Evolutionary conservation across 805 yeast species (phyloP).

Genomic region (Yamadazyma philogaea): DNA sequence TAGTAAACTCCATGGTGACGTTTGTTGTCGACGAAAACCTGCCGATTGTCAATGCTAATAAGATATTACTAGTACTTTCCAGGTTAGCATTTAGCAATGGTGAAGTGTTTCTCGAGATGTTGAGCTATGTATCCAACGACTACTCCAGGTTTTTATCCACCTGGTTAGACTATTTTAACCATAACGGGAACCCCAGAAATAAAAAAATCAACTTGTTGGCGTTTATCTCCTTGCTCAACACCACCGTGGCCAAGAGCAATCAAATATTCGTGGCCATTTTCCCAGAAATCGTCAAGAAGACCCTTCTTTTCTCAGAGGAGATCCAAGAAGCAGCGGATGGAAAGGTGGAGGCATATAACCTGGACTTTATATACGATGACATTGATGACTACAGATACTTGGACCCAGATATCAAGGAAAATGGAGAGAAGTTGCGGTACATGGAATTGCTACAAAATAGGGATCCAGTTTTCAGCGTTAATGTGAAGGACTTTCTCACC

Average conservation of each 20-base stretch:
- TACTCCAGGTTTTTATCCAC: constrained; percentile 21
- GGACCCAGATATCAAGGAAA: constrained; percentile 40
- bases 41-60: constrained; percentile 38
- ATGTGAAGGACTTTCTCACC: constrained; percentile 44
- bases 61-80: constrained; percentile 34
- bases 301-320: constrained; percentile 63
- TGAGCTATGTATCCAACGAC: constrained; percentile 27
- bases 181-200: constrained; percentile 70
- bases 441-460: constrained; percentile 24
- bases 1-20: constrained; percentile 40
- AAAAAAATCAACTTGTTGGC: constrained; percentile 69
- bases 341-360: constrained; percentile 33
- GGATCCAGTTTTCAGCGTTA: constrained; percentile 42
- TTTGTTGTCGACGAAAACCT: constrained; percentile 44
- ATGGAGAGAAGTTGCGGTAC: constrained; percentile 42
- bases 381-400: constrained; percentile 40
- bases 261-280: constrained; percentile 21
- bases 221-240: constrained; percentile 47
- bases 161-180: constrained; percentile 43
- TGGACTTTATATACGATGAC: constrained; percentile 38
- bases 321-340: constrained; percentile 52
- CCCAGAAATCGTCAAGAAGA: constrained; percentile 28
- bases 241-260: constrained; percentile 24
- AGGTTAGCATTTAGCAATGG: constrained; percentile 36
- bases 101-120: constrained; percentile 30